These are phyloP conservation scores for Pythium sukuiense DNA, from an alignment of 352 stramenopile species.

Conservation along the genomic window DNA sequence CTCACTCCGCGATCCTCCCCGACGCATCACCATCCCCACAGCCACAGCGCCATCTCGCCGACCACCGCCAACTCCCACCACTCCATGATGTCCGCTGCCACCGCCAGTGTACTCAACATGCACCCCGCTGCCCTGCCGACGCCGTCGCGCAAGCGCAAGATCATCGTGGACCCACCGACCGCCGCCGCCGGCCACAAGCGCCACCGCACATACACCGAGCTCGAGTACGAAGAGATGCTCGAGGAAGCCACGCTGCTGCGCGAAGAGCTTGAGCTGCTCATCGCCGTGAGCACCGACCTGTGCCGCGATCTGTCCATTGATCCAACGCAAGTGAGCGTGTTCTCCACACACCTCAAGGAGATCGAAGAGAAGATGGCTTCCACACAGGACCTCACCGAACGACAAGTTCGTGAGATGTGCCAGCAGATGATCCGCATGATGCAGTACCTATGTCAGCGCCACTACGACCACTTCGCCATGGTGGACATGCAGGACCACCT, in stretches of 20 bases:
- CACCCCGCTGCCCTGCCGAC: neutral
- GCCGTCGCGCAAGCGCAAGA: conserved; percentile 31
- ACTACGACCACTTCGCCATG: conserved; percentile 68
- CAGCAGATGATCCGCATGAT: conserved; percentile 74
- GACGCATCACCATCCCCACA: conserved; percentile 10
- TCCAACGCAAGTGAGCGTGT: conserved; percentile 31
- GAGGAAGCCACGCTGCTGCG: conserved; percentile 64
- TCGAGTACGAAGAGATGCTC: conserved; percentile 77
- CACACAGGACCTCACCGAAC: conserved; percentile 48
- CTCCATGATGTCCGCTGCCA: conserved; percentile 10
- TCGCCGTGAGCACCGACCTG: conserved; percentile 57
- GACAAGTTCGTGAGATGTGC: conserved; percentile 61
- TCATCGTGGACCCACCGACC: conserved; percentile 22
- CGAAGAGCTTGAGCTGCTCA: conserved; percentile 69
- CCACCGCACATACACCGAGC: conserved; percentile 51
- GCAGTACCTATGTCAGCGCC: conserved; percentile 63
- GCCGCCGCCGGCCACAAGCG: conserved; percentile 42
- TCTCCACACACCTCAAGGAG: conserved; percentile 32
- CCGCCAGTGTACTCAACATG: conserved; percentile 13
- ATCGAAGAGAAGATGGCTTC: conserved; percentile 54
- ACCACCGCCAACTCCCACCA: neutral
- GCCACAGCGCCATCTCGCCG: neutral
- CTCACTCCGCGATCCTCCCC: conserved; percentile 16
- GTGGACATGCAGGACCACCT: conserved; percentile 78
- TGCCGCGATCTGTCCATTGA: conserved; percentile 54